phyloP scores from a whole-genome alignment of 2,329 filamentous ascomycete genomes.

The Alternaria rosae region DNA sequence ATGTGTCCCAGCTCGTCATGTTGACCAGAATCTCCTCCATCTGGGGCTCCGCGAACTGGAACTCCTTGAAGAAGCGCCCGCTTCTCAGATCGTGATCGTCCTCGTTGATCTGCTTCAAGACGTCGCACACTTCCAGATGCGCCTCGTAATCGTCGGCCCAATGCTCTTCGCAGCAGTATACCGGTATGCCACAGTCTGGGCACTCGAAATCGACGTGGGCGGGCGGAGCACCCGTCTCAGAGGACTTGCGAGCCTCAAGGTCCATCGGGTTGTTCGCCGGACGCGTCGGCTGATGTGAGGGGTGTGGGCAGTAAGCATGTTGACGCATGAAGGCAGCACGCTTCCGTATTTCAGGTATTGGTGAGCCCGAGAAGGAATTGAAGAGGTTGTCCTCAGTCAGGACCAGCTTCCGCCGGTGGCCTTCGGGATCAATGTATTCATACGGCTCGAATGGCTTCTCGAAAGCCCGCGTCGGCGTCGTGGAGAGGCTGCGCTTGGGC shows the following conservation, averaged over 20 bases:
- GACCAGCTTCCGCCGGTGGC: slow-evolving; percentile 48
- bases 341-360: slow-evolving; percentile 84
- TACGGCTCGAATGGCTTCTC: slow-evolving; percentile 43
- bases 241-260: slow-evolving; percentile 66
- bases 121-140: slow-evolving; percentile 91
- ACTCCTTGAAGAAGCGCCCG: slow-evolving; percentile 91
- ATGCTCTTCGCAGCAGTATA: slow-evolving; percentile 93
- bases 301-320: slow-evolving; percentile 92
- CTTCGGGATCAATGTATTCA: slow-evolving; percentile 47
- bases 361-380: slow-evolving; percentile 88
- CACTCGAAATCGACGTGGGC: slow-evolving; percentile 93
- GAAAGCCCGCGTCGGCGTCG: slow-evolving; percentile 38
- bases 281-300: slow-evolving; percentile 80
- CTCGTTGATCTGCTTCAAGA: slow-evolving; percentile 91
- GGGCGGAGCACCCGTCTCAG: slow-evolving; percentile 67
- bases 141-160: slow-evolving; percentile 96
- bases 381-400: slow-evolving; percentile 84
- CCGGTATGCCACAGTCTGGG: slow-evolving; percentile 91
- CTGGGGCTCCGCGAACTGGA: slow-evolving; percentile 86
- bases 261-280: slow-evolving; percentile 70
- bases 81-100: slow-evolving; percentile 95
- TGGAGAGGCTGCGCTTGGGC: slow-evolving; percentile 39
- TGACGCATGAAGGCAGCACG: slow-evolving; percentile 91
- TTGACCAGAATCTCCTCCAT: slow-evolving; percentile 93
- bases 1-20: slow-evolving; percentile 99